phyloP scores from a whole-genome alignment of 768 basidiomycete genomes.

The Mycena maculata region DNA sequence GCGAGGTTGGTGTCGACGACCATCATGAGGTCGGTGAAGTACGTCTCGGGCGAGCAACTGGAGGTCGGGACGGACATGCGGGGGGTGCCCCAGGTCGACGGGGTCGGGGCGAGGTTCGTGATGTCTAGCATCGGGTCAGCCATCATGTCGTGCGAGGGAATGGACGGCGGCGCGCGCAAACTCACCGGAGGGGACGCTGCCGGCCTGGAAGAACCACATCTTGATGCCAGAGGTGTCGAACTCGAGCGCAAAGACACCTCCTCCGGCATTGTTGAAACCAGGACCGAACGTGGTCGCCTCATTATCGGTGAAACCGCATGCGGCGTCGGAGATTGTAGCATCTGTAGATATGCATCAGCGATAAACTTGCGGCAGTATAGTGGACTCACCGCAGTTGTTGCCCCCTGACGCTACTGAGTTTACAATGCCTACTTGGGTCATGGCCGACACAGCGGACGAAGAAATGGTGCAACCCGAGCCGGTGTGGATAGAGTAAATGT shows the following conservation, averaged over 20 bases:
- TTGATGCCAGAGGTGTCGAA: conserved; percentile 53
- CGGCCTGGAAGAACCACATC: conserved; percentile 60
- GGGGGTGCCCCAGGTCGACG: conserved; percentile 55
- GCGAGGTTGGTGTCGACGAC: conserved; percentile 56
- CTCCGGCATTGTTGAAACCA: conserved; percentile 54
- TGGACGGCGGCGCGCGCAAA: not conserved
- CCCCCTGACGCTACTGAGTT: too few species aligned
- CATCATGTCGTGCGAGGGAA: not conserved
- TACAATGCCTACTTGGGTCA: too few species aligned
- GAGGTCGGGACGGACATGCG: conserved; percentile 50
- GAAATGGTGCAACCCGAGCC: conserved; percentile 34
- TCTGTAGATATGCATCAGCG: conserved; percentile 13
- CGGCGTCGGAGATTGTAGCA: conserved; percentile 47
- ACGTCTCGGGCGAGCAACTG: conserved; percentile 47
- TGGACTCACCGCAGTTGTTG: conserved; percentile 26
- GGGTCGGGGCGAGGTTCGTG: conserved; percentile 47
- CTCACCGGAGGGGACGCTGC: conserved; percentile 42
- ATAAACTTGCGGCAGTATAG: not conserved
- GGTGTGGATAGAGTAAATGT: conserved; percentile 38
- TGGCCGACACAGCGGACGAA: conserved; percentile 15
- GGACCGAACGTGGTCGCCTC: conserved; percentile 51
- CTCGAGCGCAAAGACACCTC: conserved; percentile 58
- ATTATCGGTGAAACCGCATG: conserved; percentile 53
- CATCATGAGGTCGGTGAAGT: conserved; percentile 53
- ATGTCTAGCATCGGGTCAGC: conserved; percentile 42